Base-by-base conservation (phyloP, 1,139 yeast species). In the Pneumocystis murina region DNA sequence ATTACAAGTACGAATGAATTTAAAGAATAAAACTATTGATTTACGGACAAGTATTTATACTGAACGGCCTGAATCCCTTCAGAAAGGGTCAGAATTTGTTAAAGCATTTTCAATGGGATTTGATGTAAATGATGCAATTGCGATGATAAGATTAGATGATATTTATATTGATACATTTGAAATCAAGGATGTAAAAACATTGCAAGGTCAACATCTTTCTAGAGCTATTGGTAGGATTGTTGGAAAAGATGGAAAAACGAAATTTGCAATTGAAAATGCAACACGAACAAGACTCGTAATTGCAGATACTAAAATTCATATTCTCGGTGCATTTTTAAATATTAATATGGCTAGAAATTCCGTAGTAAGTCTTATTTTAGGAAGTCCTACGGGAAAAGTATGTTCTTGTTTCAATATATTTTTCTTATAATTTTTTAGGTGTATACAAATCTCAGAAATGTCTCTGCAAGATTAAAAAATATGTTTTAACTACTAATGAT, bases 171-270 rank as follows among this genome's bases (percentile, higher is more conserved):
- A 92, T 76, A 90, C 97, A 1, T 92, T 92, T 73, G 99, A 92
- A 74, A 82, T 92, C 71, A 92, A 94, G 75, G 99, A 92, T 76
- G 97, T 92, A 66, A 94, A 92, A 77, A 91, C 97, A 2, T 79
- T 92, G 69, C 84, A 84, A 43, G 98, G 98, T 30, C 98, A 92
- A 76, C 98, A 92, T 81, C 81, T 92, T 75, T 86, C 96, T 61
- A 85, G 99, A 80, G 98, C 99, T 24, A 92, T 92, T 74, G 99
- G 98, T 71, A 90, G 99, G 81, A 92, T 92, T 75, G 98, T 98
- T 33, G 99, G 99, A 75, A 94, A 92, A 74, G 99, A 92, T 73
- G 99, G 99, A 72, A 91, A 91, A 77, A 92, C 98, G 67, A 92
- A 92, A 77, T 92, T 91, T 75, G 97, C 98, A 48, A 92, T 92